Evolutionary conservation across 1,284 basidiomycete genomes (phyloP).

Genomic region (Cutaneotrichosporon cutaneum): DNA sequence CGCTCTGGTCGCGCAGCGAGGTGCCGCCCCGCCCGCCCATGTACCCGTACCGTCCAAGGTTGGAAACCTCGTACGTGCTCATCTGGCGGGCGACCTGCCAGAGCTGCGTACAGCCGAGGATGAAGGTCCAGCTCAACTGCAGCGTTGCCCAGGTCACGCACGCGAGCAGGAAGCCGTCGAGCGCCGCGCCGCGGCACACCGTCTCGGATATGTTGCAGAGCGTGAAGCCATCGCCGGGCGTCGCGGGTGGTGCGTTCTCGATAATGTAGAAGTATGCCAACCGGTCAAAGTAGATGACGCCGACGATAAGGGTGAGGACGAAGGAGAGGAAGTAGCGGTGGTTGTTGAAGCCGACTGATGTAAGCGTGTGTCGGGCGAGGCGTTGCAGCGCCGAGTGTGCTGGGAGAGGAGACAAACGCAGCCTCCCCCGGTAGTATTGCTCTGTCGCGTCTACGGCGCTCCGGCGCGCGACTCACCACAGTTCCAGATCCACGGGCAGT

Average conservation of each 20-base stretch:
- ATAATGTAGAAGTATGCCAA: conserved; percentile 66
- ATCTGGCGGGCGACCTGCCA: conserved; percentile 93
- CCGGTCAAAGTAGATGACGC: conserved; percentile 76
- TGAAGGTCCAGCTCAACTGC: conserved; percentile 87
- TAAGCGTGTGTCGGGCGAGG: neutral
- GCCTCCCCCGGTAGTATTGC: too few species aligned
- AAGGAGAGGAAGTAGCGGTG: conserved; percentile 94
- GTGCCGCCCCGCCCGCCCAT: conserved; percentile 86
- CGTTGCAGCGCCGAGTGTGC: too few species aligned
- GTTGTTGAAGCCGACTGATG: conserved; percentile 83
- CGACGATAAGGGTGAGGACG: conserved; percentile 76
- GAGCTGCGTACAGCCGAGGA: conserved; percentile 79
- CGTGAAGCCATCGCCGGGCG: conserved; percentile 55
- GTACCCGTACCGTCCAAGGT: conserved; percentile 90
- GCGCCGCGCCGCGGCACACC: conserved; percentile 63
- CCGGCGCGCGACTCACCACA: conserved; percentile 64
- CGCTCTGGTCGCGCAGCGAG: conserved; percentile 50
- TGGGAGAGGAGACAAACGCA: too few species aligned
- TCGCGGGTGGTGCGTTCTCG: conserved; percentile 52
- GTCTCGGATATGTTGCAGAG: conserved; percentile 66
- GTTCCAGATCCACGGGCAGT: conserved; percentile 99
- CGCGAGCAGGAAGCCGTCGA: conserved; percentile 80
- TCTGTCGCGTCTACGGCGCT: neutral
- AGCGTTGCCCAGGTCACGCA: conserved; percentile 81
- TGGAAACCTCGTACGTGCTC: conserved; percentile 94